A percentile compares a stretch with the other conserved stretches of the same genome.
Conservation (phyloP, 164 flowering plant genomes). For the Kalanchoe fedtschenkoi region DNA sequence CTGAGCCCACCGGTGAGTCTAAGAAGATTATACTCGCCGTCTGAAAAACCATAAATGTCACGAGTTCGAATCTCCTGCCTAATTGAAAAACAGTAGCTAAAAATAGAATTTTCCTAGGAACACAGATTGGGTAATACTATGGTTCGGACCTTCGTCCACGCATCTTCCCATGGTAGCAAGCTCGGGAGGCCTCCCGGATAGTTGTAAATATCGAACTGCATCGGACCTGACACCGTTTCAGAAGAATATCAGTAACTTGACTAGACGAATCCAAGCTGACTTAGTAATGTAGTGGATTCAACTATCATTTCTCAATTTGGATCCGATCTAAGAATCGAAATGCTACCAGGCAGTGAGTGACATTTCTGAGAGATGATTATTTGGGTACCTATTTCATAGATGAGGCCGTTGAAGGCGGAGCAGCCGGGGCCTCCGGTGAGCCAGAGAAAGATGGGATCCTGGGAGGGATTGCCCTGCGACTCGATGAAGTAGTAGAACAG, state of each 20-base stretch:
- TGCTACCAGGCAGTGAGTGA: too few relatives aligned
- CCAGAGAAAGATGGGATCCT: slow-evolving; percentile 20
- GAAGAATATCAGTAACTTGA: not conserved
- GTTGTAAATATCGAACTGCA: slow-evolving; percentile 10
- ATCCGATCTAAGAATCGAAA: too few relatives aligned
- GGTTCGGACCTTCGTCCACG: slow-evolving; percentile 19
- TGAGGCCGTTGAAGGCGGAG: slow-evolving; percentile 17
- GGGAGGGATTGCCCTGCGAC: slow-evolving; percentile 14
- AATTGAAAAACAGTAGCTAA: too few relatives aligned
- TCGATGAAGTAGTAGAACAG: slow-evolving; percentile 21
- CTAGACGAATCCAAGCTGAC: not conserved
- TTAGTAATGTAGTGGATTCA: too few relatives aligned
- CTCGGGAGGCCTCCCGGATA: slow-evolving; percentile 16
- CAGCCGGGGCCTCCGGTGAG: slow-evolving; percentile 28
- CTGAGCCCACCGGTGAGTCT: too few relatives aligned
- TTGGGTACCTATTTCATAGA: slow-evolving; percentile 12
- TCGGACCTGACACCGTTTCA: slow-evolving; percentile 12
- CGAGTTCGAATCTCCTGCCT: too few relatives aligned
- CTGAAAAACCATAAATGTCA: too few relatives aligned
- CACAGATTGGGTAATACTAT: too few relatives aligned
- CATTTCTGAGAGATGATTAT: not conserved
- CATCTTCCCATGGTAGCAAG: slow-evolving; percentile 2
- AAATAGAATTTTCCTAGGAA: too few relatives aligned
- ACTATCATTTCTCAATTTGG: too few relatives aligned
- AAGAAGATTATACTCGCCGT: too few relatives aligned